Evolutionary conservation across 371 early-diverging fungal species (phyloP).

Genomic region (Choanephora cucurbitarum): DNA sequence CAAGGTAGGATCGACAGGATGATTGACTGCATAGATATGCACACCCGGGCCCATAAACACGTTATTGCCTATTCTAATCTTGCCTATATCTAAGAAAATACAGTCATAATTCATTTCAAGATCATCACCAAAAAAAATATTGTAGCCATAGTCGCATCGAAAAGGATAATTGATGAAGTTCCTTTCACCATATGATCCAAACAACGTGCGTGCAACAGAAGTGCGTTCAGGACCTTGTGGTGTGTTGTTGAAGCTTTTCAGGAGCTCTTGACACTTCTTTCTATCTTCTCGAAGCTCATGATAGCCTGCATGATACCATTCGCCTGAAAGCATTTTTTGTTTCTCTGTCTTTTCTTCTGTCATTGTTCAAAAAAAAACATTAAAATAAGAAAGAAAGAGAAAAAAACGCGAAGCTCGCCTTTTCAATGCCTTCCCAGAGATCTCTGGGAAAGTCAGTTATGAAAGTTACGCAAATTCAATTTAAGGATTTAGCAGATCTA

Average conservation of each 20-base stretch:
- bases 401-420: too few relatives aligned
- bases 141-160: conserved; percentile 72
- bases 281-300: conserved; percentile 61
- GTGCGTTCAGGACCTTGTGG: conserved; percentile 31
- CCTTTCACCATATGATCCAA: conserved; percentile 56
- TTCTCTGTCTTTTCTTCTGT: conserved; percentile 42
- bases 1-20: conserved; percentile 62
- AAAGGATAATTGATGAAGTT: conserved; percentile 66
- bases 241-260: conserved; percentile 45
- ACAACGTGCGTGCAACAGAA: conserved; percentile 47
- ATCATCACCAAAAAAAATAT: conserved; percentile 67
- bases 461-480: too few relatives aligned
- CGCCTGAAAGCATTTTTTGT: conserved; percentile 66
- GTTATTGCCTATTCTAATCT: conserved; percentile 69
- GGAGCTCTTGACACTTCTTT: conserved; percentile 34
- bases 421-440: too few relatives aligned
- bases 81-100: conserved; percentile 67
- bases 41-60: conserved; percentile 78
- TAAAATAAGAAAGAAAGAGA: too few relatives aligned
- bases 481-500: too few relatives aligned
- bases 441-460: too few relatives aligned
- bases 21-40: conserved; percentile 75
- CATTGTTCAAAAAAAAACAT: neutral
- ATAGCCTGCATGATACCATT: conserved; percentile 59
- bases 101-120: conserved; percentile 73